Base-by-base conservation (phyloP, 2,329 filamentous ascomycete species). In the Trichoderma harzianum region DNA sequence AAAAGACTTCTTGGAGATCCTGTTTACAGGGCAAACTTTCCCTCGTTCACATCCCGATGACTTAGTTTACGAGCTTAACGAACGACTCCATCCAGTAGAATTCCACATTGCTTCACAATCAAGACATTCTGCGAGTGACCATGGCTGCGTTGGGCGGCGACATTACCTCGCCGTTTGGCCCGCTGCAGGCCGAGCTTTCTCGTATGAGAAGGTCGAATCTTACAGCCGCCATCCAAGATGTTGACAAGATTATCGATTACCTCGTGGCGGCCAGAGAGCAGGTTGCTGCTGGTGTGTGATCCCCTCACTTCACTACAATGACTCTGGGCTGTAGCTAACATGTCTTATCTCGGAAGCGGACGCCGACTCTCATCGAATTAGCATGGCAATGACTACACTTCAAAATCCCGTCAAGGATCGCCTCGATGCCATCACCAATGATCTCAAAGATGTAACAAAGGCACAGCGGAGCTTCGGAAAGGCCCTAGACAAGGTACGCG, bases 401-500 rank as follows among this genome's bases (percentile, higher is more conserved):
- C 94, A 98, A 79, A 95, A 92, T 74, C 93, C 95, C 0, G 86
- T 97, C 71, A 96, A 95, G 78, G 86, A 91, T 66, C 90, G 91
- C 1, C 91, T 98, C 73, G 94, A 97, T 51, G 87, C 89, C 43
- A 90, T 97, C 51, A 95, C 92, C 75, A 90, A 92, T 68, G 91
- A 93, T 77, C 83, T 98, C 64, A 96, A 94, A 80, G 92, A 93
- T 70, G 91, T 96, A 3, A 92, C 97, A 76, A 92, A 91, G 74
- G 91, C 91, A 2, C 91, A 97, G 72, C 94, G 91, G 80, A 92
- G 91, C 75, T 97, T 97, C 81, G 91, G 91, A 76, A 97, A 95
- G 79, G 90, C 93, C 7, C 84, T 99, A 34, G 93, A 97, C 80
- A 93, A 92, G 86, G 93, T 93, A 81, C 55, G 82, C 26, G 14